Evolutionary conservation across 305 asterid species (phyloP), one percentile per base, ranked within the genome.

Genomic region (Fraxinus sp.): DNA sequence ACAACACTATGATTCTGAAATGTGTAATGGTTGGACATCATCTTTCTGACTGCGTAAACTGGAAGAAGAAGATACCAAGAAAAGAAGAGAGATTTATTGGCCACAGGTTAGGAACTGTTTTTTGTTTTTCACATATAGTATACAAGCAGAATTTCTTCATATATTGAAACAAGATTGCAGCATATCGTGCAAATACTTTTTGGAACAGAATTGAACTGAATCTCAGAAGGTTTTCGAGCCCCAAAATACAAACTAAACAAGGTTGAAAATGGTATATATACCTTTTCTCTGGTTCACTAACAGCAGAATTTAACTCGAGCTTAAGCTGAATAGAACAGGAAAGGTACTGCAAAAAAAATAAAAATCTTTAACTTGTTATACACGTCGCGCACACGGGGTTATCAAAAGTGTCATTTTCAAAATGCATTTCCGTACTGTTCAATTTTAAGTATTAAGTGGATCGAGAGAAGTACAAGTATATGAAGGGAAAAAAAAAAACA

Each of bases 281-380:
- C 89, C 88, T 84, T 72, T 79, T 77, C 46, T 71, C 20, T 59
- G 49, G 80, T 75, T 83, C 46, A 28, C 30, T 20, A 66, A 32
- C 71, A 28, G 30, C 26, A 78, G 66, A 41, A 70, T 35, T 75
- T 74, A 13, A 68, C 78, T 35, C 36, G 55, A 66, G 79, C 88
- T 86, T 80, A 89, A 84, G 84, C 30, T 22, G 89, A 83, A 39
- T 81, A 87, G 77, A 87, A 75, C 84, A 89, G 20, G 81, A 89
- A 89, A 35, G 92, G 92, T 84, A 89, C 92, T 89, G 90, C 88
- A 87, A 28, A 77, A 83, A 79, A 80, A 64, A 11, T 26, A 82
- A 3, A 59, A n/a, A 37, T 33, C 43, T 26, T 84, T 28, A 80
- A 79, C 37, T 43, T 77, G 43, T 62, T 39, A 55, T 68, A 13